These are phyloP conservation scores for Vanilla planifolia DNA, from an alignment of 106 monocot genomes.

Conservation along the genomic window DNA sequence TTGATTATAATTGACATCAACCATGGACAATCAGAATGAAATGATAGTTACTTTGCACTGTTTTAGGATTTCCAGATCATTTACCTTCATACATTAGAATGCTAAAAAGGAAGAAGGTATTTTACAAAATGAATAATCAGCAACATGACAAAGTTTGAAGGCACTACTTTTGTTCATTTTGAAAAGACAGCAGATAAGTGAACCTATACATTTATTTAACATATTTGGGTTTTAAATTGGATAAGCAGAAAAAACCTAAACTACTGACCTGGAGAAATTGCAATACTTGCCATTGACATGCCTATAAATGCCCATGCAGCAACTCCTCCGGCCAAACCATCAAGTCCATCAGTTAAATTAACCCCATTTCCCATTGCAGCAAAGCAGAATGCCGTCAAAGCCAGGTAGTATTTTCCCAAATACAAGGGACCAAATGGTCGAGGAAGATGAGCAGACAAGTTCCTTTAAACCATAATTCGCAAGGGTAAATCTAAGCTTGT, in stretches of 20 bases:
- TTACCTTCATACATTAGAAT: too few species aligned
- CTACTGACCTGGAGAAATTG: constrained; percentile 56
- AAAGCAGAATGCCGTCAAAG: constrained; percentile 60
- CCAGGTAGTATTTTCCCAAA: constrained; percentile 59
- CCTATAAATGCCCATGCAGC: constrained; percentile 62
- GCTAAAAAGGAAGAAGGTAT: too few species aligned
- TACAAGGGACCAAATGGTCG: constrained; percentile 53
- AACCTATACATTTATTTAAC: too few species aligned
- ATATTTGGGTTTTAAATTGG: not conserved
- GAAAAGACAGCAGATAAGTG: constrained; percentile 1
- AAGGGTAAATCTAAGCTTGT: not conserved
- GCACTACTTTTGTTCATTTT: too few species aligned
- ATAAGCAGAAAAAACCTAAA: not conserved
- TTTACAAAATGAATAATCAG: too few species aligned
- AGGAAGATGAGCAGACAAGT: constrained; percentile 68
- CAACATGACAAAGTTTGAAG: too few species aligned
- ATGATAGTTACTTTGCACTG: not conserved
- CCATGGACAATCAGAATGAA: too few species aligned
- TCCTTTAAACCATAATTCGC: constrained; percentile 45
- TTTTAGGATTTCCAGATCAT: too few species aligned
- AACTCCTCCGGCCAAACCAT: constrained; percentile 73
- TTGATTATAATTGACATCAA: too few species aligned
- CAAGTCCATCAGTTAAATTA: constrained; percentile 62
- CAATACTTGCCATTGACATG: constrained; percentile 66
- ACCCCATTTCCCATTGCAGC: constrained; percentile 72